Evolutionary conservation across 306 rosid genomes (phyloP), one percentile per base, ranked within the genome.

Genomic region (Rosa chinensis): DNA sequence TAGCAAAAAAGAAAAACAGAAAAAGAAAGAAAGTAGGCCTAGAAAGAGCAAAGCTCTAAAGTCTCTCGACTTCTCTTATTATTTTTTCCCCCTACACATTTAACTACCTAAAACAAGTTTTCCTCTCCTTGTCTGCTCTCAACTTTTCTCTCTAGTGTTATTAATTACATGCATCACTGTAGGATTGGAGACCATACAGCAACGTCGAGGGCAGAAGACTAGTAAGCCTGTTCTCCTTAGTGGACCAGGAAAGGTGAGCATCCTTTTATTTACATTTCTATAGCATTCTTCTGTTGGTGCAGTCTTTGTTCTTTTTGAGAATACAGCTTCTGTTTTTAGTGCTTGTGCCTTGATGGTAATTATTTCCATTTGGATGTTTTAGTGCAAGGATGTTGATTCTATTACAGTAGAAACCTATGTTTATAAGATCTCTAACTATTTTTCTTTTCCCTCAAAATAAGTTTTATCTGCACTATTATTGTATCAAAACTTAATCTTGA

Each of bases 111-210:
- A 8, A 70, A 16, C 68, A 32, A 52, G 64, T 35, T 13, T 32
- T 72, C 37, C n/a, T 64, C 4, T 5, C 66, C 43, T 11, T n/a
- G 5, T 69, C 76, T 48, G 16, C 20, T 48, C 3, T 56, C 55
- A 8, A 13, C 16, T 42, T 23, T 10, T 74, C 23, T 74, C 21
- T 10, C 44, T 11, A 74, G 21, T 42, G 53, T 32, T 55, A 47
- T 73, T 23, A 42, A 62, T 23, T 50, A 66, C n/a, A 17, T 77
- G 16, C 53, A 56, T 75, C 73, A 39, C 56, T 73, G 47, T 82
- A 95, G 99, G 99, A 72, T 64, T 95, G 81, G 93, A 89, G 84
- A 87, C 88, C 70, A 92, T 95, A 85, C 95, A 92, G 88, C 93
- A 87, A 79, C 97, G 97, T 68, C 90, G 99, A 73, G 90, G 98